Percentiles rank a stretch among this genome's conserved stretches.
phyloP scores from a whole-genome alignment of 2,329 filamentous ascomycete species.

The Beauveria sp. region DNA sequence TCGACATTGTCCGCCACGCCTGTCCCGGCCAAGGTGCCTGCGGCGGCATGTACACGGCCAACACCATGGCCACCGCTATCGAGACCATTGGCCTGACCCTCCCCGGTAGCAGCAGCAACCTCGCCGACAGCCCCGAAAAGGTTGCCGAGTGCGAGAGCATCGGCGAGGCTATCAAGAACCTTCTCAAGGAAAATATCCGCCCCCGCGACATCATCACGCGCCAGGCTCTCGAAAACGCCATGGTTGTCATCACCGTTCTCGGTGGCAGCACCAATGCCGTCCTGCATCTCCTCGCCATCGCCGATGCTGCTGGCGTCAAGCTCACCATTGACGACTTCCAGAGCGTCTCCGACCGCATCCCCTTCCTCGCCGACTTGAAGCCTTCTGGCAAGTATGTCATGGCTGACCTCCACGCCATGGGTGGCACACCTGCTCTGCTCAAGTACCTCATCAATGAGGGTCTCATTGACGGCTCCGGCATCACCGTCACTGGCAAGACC shows the following conservation, averaged over 20 bases:
- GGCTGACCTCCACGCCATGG: slow-evolving; percentile 76
- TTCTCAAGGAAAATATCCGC: slow-evolving; percentile 68
- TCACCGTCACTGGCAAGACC: slow-evolving; percentile 85
- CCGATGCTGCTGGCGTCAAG: slow-evolving; percentile 72
- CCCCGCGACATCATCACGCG: slow-evolving; percentile 74
- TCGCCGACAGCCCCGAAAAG: slow-evolving; percentile 67
- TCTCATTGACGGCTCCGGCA: slow-evolving; percentile 69
- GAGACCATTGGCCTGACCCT: slow-evolving; percentile 77
- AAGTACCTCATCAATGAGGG: slow-evolving; percentile 81
- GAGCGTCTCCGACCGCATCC: slow-evolving; percentile 67
- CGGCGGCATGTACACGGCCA: slow-evolving; percentile 78
- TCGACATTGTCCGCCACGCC: slow-evolving; percentile 89
- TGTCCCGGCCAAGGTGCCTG: slow-evolving; percentile 62
- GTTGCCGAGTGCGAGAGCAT: slow-evolving; percentile 63
- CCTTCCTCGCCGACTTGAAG: slow-evolving; percentile 76
- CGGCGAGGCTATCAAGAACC: slow-evolving; percentile 65
- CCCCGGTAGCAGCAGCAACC: slow-evolving; percentile 74
- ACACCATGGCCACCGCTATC: slow-evolving; percentile 78
- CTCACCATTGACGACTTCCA: slow-evolving; percentile 85
- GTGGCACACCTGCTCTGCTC: slow-evolving; percentile 78
- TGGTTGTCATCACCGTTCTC: slow-evolving; percentile 74
- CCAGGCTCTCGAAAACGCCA: slow-evolving; percentile 76
- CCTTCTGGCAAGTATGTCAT: slow-evolving; percentile 84
- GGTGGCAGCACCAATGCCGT: slow-evolving; percentile 83
- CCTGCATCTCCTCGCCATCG: slow-evolving; percentile 76